phyloP scores from a whole-genome alignment of 202 grass and related monocot species.

The Panicum hallii region DNA sequence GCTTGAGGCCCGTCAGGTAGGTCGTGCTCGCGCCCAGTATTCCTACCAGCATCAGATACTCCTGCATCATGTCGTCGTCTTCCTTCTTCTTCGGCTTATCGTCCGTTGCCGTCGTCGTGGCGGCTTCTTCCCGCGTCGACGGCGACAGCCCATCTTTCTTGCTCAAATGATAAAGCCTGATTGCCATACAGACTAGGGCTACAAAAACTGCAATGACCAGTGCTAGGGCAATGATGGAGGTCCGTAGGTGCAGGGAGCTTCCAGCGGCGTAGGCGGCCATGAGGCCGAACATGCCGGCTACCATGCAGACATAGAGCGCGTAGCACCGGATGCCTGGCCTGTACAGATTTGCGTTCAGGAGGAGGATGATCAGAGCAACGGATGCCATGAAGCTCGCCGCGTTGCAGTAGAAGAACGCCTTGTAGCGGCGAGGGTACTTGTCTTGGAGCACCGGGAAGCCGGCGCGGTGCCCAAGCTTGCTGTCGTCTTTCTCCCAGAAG shows the following conservation, averaged over 20 bases:
- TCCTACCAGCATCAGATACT: conserved; percentile 43
- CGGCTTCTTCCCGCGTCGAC: no score
- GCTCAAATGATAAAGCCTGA: no score
- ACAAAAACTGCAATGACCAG: conserved; percentile 37
- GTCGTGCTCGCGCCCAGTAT: conserved; percentile 39
- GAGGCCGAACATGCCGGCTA: conserved; percentile 42
- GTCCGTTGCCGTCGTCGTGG: no score
- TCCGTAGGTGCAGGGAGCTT: background rate
- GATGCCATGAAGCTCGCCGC: conserved; percentile 50
- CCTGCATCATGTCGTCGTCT: background rate
- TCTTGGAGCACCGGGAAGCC: conserved; percentile 37
- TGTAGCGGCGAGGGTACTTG: conserved; percentile 20
- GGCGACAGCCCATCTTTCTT: no score
- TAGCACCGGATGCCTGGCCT: background rate
- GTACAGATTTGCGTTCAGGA: conserved; percentile 31
- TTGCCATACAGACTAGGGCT: background rate
- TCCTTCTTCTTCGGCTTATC: no score
- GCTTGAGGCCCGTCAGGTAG: conserved; percentile 43
- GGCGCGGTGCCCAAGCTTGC: background rate
- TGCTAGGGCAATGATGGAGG: conserved; percentile 45
- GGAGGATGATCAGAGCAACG: conserved; percentile 52
- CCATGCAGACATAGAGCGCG: background rate
- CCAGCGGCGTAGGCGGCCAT: conserved; percentile 54
- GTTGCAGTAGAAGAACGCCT: conserved; percentile 51
- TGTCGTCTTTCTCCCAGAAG: background rate